Evolutionary conservation across 2,329 filamentous ascomycete genomes (phyloP).

Genomic region (Berkeleyomyces rouxiae): DNA sequence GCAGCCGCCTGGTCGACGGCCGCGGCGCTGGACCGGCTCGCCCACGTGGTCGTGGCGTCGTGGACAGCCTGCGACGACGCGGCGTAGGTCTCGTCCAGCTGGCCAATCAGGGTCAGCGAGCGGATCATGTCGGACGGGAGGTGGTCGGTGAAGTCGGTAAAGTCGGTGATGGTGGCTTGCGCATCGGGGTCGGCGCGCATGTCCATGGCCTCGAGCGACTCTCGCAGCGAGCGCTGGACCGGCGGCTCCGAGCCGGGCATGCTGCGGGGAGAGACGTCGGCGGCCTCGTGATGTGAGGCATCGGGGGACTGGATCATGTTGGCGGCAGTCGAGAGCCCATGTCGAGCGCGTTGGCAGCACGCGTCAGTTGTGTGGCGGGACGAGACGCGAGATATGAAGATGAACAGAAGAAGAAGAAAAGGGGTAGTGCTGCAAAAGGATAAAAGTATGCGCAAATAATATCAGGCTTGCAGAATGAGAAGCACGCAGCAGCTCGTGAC

Average conservation of each 20-base stretch:
- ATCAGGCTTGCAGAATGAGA: neutral
- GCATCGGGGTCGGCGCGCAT: constrained; percentile 47
- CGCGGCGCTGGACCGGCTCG: constrained; percentile 33
- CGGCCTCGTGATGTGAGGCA: constrained; percentile 15
- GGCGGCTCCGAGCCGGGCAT: constrained; percentile 18
- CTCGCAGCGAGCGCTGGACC: constrained; percentile 14
- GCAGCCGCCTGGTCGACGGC: constrained; percentile 26
- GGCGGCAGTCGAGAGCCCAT: constrained; percentile 5
- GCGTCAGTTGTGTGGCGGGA: neutral
- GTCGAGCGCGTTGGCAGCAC: neutral
- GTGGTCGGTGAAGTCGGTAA: constrained; percentile 54
- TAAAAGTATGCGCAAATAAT: neutral
- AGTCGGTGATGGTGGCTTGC: constrained; percentile 53
- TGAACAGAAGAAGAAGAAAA: neutral
- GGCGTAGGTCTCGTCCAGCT: constrained; percentile 43
- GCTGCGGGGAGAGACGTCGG: constrained; percentile 23
- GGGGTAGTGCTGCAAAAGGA: neutral
- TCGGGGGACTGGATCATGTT: constrained; percentile 10
- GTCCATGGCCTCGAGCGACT: constrained; percentile 28
- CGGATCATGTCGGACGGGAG: constrained; percentile 49
- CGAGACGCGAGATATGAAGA: neutral
- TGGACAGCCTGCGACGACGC: constrained; percentile 38
- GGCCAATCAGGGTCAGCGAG: constrained; percentile 47
- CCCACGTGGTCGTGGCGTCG: constrained; percentile 40
- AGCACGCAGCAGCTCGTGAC: neutral